Evolutionary conservation across 495 filamentous ascomycete species (phyloP).

Genomic region (Tuber borchii): DNA sequence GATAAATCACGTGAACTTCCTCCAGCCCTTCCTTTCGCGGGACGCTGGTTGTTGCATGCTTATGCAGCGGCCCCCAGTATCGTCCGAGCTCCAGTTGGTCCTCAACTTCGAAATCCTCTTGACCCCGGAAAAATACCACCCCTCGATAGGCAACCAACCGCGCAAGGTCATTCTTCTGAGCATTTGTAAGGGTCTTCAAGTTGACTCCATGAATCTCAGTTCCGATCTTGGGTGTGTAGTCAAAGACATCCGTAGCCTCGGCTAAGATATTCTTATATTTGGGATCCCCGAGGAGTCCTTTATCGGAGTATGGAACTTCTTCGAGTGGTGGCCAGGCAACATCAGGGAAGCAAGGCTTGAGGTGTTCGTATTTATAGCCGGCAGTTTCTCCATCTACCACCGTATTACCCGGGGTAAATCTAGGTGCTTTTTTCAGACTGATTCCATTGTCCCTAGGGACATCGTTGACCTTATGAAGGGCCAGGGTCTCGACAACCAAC

Average conservation of each 20-base stretch:
- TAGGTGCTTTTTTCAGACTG: slow-evolving; percentile 1
- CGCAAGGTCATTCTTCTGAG: slow-evolving; percentile 68
- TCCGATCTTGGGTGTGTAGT: slow-evolving; percentile 44
- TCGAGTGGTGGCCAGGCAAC: slow-evolving; percentile 51
- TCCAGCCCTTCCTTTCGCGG: slow-evolving; percentile 47
- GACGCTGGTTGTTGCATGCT: slow-evolving; percentile 50
- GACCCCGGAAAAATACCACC: slow-evolving; percentile 66
- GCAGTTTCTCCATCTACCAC: slow-evolving; percentile 44
- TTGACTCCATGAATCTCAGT: slow-evolving; percentile 66
- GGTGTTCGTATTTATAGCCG: slow-evolving; percentile 53
- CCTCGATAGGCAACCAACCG: slow-evolving; percentile 63
- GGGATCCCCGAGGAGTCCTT: slow-evolving; percentile 52
- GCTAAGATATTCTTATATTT: slow-evolving; percentile 50
- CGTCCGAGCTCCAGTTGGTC: slow-evolving; percentile 58
- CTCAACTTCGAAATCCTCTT: slow-evolving; percentile 57
- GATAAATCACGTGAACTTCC: slow-evolving; percentile 64
- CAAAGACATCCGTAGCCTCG: slow-evolving; percentile 40
- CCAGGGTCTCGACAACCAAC: slow-evolving; percentile 9
- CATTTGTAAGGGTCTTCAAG: slow-evolving; percentile 59
- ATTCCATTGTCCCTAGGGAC: background rate
- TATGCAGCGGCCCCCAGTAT: slow-evolving; percentile 64
- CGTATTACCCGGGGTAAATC: slow-evolving; percentile 49
- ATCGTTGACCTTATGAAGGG: slow-evolving; percentile 7
- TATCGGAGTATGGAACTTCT: slow-evolving; percentile 52
- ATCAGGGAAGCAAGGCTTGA: slow-evolving; percentile 54